These are phyloP conservation scores for Pholiota microspora DNA, from an alignment of 768 basidiomycete species.

Conservation along the genomic window DNA sequence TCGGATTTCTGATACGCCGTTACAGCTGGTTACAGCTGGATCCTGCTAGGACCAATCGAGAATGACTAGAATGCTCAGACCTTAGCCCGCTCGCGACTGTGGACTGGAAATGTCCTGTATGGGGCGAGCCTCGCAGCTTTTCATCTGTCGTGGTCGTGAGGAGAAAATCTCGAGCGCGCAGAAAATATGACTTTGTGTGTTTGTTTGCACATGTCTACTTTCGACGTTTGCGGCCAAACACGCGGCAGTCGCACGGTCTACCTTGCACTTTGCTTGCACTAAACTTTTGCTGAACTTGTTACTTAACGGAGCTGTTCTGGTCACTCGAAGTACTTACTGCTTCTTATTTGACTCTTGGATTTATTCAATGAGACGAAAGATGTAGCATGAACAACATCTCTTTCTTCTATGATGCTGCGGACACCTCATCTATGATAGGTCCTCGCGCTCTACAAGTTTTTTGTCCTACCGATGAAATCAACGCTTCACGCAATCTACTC, in stretches of 20 bases:
- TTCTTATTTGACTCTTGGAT: no score
- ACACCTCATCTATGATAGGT: no score
- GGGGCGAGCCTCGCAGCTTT: slow-evolving; percentile 74
- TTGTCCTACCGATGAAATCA: no score
- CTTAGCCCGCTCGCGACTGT: slow-evolving; percentile 74
- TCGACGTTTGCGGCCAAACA: neutral
- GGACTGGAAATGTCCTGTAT: slow-evolving; percentile 35
- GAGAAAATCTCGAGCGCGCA: neutral
- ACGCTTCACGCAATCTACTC: no score
- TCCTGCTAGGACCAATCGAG: slow-evolving; percentile 62
- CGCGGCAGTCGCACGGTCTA: neutral
- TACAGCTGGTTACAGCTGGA: slow-evolving; percentile 51
- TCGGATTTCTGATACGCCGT: slow-evolving; percentile 69
- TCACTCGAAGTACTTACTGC: no score
- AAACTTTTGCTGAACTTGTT: no score
- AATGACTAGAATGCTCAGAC: slow-evolving; percentile 74
- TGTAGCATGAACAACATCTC: no score
- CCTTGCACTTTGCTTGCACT: no score
- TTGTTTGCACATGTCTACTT: neutral
- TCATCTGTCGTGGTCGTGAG: slow-evolving; percentile 28
- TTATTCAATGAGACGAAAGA: no score
- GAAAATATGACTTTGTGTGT: neutral
- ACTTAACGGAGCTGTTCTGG: no score
- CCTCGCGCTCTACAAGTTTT: no score
- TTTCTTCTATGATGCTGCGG: no score